Evolutionary conservation across 2,329 filamentous ascomycete genomes (phyloP), one percentile per base, ranked within the genome.

Genomic region (Botrytis medusae): DNA sequence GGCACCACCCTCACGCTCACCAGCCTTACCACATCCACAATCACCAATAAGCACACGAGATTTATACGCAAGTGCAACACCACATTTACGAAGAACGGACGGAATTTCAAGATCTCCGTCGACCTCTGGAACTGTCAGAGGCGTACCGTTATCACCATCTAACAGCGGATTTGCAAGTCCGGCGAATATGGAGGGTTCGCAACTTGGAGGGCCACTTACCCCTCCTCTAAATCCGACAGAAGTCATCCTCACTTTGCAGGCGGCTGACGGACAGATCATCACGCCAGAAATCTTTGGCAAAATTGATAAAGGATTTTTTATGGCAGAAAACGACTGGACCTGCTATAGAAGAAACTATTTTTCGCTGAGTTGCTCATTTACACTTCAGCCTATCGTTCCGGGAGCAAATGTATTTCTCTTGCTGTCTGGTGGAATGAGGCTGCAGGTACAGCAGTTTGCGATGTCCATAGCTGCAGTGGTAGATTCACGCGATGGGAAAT

Each of bases 291-390:
- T 93, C 69, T 85, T 89, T 65, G 90, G 89, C 25, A 90, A 89
- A 78, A 90, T 93, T 69, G 90, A 92, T 74, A 92, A 92, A 77
- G 91, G 91, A 0, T 92, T 93, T 81, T 92, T 93, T 79, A 83
- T 86, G 69, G 84, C 83, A 2, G 91, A 92, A 74, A 83, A 85
- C 12, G 90, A 91, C 76, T 93, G 91, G 91, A 93, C 91, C 2
- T 93, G 91, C 82, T 93, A 93, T 79, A 86, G 91, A 60, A 85
- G 91, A 71, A 93, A 93, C 78, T 93, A 93, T 81, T 92, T 93
- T 78, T 87, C 89, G 0, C 87, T 93, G 7, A 87, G 87, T 48
- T 91, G 90, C 78, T 89, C 87, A 4, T 93, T 89, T 79, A 86
- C 85, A 14, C 84, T 93, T 29, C 37, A 87, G 82, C 85, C 83